Evolutionary conservation across 768 basidiomycete genomes (phyloP), one percentile per base, ranked within the genome.

Genomic region (Tylopilus balloui): DNA sequence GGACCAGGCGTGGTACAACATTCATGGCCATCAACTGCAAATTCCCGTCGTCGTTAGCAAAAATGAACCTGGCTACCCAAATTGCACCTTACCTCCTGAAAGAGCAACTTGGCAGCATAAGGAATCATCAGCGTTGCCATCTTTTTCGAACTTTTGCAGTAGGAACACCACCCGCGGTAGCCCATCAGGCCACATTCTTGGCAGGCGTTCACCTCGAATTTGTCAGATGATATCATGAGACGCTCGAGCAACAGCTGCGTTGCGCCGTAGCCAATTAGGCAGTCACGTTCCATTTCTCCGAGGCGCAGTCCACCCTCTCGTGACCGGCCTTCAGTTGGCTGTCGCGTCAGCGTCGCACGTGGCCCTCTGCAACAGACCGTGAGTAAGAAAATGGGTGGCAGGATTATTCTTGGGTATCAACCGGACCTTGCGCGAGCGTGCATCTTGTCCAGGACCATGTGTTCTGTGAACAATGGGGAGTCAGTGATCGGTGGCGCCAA

Each of bases 401-500:
- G 42, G 45, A 24, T 35, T 45, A 51, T 56, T 45, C 43, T 57
- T 54, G 50, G 41, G 45, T 38, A 43, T 27, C 34, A 21, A 23
- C 31, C 76, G 59, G 67, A 86, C 91, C 92, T 86, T 43, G 96
- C 93, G 50, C 96, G 86, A 56, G 96, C 96, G 60, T 99, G 96
- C 96, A 99, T 99, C 77, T 99, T 99, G 77, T 99, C 96, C 86
- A 97, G 88, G 43, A 98, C 95, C 95, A 98, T 98, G 73, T 95
- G 94, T 74, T 94, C 84, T 88, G 57, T 34, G 42, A 32, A 20
- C 50, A 20, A 46, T 51, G 55, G 51, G 19, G 45, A 59, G 55
- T 59, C n/a, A 57, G 41, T 47, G 42, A 34, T 31, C 42, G 6
- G 45, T 42, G 42, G 19, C 39, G 45, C 34, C 39, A 43, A 25